Base-by-base conservation (phyloP, 108 stramenopile genomes). In the Conticribra weissflogii region DNA sequence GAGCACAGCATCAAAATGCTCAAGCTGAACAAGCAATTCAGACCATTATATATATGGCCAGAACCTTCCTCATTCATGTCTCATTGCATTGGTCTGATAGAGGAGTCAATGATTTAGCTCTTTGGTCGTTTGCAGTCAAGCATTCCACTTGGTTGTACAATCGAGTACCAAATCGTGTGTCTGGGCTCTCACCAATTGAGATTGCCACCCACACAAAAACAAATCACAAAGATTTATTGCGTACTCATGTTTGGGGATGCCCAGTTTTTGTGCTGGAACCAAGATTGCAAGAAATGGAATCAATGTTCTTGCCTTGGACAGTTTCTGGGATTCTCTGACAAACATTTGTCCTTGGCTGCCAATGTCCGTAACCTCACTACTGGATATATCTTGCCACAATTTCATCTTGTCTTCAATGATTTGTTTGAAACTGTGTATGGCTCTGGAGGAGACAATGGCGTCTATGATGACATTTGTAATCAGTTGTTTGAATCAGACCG, bases 41-140 rank as follows among this genome's bases (percentile, higher is more conserved):
- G 12, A 41, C 36, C 5, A 41, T 41, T 9, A 41, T 41, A 12
- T 41, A 41, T 12, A 41, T 41, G 36, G 82, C 82, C 19, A 33
- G 85, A 4, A 51, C 79, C 0, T 66, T 78, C 44, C 53, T 86
- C 66, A 21, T 86, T 1, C 85, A 83, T 53, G 56, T 63, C 3
- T 33, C 56, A 8, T 47, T 86, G 50, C 81, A 81, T 67, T 86
- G 85, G 82, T 7, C 31, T 16, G 52, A 33, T 36, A 19, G 21
- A 29, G 34, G 34, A 7, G 50, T 33, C 14, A 41, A 59, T 64
- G 54, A 64, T 28, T 4, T 59, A 3, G 41, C 41, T 4, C 34
- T 64, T 4, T 72, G 63, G 72, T 23, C 63, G 0, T 65, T 65
- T 45, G 72, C 63, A 27, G 54, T 72, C 4, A 50, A 64, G 17